Evolutionary conservation across 495 filamentous ascomycete species (phyloP).

Genomic region (Margaritispora aquatica): DNA sequence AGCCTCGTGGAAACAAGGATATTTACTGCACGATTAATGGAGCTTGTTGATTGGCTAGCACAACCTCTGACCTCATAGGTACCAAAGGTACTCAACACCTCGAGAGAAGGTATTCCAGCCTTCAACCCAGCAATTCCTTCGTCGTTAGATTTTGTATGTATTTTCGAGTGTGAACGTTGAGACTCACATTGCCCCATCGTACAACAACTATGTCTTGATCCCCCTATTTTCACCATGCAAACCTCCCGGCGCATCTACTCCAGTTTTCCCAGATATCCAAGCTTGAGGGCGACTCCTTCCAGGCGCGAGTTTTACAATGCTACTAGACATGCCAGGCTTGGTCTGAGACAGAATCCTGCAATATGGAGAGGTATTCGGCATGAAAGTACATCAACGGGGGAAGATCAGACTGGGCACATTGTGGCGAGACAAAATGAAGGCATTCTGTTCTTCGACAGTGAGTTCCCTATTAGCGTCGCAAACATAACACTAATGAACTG

Average conservation of each 20-base stretch:
- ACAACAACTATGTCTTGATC: neutral
- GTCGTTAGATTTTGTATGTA: neutral
- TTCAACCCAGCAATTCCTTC: neutral
- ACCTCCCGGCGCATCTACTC: slow-evolving; percentile 26
- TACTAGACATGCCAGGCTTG: neutral
- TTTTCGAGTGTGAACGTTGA: neutral
- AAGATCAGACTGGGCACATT: slow-evolving; percentile 71
- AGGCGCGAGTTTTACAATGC: slow-evolving; percentile 12
- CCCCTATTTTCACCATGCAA: slow-evolving; percentile 13
- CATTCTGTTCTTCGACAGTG: slow-evolving; percentile 87
- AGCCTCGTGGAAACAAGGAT: neutral
- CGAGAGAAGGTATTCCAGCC: neutral
- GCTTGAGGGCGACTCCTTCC: slow-evolving; percentile 15
- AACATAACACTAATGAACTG: neutral
- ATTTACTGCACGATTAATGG: neutral
- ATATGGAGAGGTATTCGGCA: slow-evolving; percentile 17
- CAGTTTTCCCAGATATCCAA: slow-evolving; percentile 28
- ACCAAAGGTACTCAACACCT: no score
- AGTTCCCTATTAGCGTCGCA: slow-evolving; percentile 23
- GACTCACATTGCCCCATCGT: neutral
- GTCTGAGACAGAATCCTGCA: neutral
- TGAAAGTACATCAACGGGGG: slow-evolving; percentile 41
- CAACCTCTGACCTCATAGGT: neutral
- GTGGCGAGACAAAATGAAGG: slow-evolving; percentile 61
- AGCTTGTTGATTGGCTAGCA: neutral